Percentiles rank a stretch among this genome's conserved stretches.
Conservation (phyloP, 768 basidiomycete species). For the Termitomyces titanicus region DNA sequence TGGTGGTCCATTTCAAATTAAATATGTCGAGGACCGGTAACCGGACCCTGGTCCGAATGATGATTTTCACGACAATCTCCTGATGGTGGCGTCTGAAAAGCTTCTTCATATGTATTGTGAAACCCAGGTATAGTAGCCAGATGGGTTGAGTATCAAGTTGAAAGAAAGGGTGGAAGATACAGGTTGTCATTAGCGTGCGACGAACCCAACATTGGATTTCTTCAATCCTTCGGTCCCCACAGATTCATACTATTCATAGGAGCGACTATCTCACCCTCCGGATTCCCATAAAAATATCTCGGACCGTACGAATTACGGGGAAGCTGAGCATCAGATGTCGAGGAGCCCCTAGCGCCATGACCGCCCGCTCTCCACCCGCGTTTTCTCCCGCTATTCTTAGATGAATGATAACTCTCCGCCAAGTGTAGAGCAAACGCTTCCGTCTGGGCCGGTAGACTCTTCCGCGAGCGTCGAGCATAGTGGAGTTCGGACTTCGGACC, state of each 20-base stretch:
- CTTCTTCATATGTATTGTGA: too few relatives aligned
- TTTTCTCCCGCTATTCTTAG: background rate
- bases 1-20: too few relatives aligned
- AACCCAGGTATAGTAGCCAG: background rate
- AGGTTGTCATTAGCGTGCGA: background rate
- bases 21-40: too few relatives aligned
- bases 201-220: background rate
- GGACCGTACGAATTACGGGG: background rate
- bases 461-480: constrained; percentile 8
- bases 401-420: background rate
- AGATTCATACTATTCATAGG: background rate
- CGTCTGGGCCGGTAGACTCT: constrained; percentile 11
- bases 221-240: background rate
- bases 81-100: background rate
- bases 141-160: background rate
- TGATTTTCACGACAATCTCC: too few relatives aligned
- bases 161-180: background rate
- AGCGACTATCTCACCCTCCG: background rate
- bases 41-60: too few relatives aligned
- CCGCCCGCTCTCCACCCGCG: background rate
- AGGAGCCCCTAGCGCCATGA: background rate
- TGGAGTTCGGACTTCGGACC: constrained; percentile 10
- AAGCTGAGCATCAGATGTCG: background rate
- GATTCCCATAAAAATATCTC: background rate
- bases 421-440: constrained; percentile 9